phyloP scores from a whole-genome alignment of 441 rosid genomes.

The Metrosideros polymorpha region DNA sequence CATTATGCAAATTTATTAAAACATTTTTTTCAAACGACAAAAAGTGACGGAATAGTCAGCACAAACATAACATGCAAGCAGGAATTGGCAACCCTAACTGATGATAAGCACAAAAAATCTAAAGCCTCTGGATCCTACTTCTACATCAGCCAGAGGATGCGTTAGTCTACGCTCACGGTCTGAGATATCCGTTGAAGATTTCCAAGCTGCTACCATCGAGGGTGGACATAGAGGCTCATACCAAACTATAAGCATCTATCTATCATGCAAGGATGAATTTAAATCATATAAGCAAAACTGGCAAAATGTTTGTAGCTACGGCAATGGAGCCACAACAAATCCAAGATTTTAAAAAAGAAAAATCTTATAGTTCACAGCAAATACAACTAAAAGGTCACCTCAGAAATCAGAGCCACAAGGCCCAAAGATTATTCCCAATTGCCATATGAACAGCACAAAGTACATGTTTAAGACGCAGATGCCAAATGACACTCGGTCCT shows the following conservation, averaged over 20 bases:
- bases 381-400: constrained; percentile 13
- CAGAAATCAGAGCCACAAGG: not conserved
- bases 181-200: not conserved
- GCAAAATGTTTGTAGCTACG: not conserved
- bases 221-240: not conserved
- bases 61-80: not conserved
- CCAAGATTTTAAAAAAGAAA: constrained; percentile 9
- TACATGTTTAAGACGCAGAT: not conserved
- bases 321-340: constrained; percentile 4
- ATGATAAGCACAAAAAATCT: not conserved
- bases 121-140: not conserved
- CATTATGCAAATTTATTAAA: not conserved
- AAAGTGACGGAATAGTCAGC: not conserved
- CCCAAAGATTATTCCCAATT: not conserved
- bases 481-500: not conserved
- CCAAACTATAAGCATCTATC: not conserved
- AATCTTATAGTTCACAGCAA: constrained; percentile 1
- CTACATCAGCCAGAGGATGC: not conserved
- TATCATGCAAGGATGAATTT: not conserved
- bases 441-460: constrained; percentile 2
- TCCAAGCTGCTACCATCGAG: not conserved
- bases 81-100: not conserved
- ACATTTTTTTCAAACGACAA: not conserved
- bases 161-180: not conserved
- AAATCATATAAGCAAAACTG: not conserved